Evolutionary conservation across 169 alveolate genomes (phyloP).

Genomic region (Plasmodium chabaudi): DNA sequence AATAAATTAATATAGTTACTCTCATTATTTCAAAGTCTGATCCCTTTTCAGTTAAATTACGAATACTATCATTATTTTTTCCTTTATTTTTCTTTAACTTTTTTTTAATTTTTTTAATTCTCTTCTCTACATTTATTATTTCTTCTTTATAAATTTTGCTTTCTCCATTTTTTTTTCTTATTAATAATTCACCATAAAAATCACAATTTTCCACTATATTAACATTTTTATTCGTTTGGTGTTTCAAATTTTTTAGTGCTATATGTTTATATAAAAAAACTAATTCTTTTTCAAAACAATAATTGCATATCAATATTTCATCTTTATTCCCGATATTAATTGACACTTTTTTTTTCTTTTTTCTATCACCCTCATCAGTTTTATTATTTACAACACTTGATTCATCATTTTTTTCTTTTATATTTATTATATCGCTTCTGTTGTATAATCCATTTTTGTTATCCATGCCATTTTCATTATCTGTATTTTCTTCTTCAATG

Average conservation of each 20-base stretch:
- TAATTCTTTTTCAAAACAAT: conserved; percentile 41
- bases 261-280: conserved; percentile 34
- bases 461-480: neutral
- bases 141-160: conserved; percentile 16
- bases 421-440: neutral
- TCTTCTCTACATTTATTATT: conserved; percentile 4
- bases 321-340: neutral
- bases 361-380: neutral
- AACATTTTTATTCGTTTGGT: neutral
- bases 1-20: conserved; percentile 25
- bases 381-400: neutral
- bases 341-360: neutral
- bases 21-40: conserved; percentile 41
- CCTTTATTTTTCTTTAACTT: neutral
- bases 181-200: conserved; percentile 22
- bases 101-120: neutral
- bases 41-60: neutral
- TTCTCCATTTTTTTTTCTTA: conserved; percentile 42
- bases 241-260: neutral
- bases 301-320: conserved; percentile 15
- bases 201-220: conserved; percentile 7
- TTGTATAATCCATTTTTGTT: neutral
- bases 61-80: neutral
- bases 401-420: conserved; percentile 1
- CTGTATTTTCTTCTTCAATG: conserved; percentile 9